Base-by-base conservation (phyloP, 208 protist species). In the Leishmania aethiopica region DNA sequence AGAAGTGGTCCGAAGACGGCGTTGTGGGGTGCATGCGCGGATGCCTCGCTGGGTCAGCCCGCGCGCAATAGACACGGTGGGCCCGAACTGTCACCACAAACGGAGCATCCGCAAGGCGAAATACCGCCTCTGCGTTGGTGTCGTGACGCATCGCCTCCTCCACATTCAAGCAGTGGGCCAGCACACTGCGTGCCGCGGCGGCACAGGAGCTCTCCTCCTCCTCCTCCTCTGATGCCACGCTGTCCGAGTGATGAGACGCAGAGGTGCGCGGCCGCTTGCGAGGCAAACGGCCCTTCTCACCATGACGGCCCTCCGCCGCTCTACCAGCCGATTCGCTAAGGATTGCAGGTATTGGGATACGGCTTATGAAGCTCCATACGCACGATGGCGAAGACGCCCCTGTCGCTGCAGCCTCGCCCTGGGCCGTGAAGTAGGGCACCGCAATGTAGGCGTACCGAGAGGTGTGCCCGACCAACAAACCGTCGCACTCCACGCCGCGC, bases 381-480 rank as follows among this genome's bases (percentile, higher is more conserved):
- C 84, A 88, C 17, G 51, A 28, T 28, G 79, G 25, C 32, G 53
- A 32, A 1, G 51, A 53, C 5, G 28, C 15, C 35, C 62, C 45
- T n/a, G 8, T 13, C 1, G 75, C 19, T 35, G 78, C 49, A 73
- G 71, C 49, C 60, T 81, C 81, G 0, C 35, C 49, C 1, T 79
- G 53, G 11, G 79, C 55, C 49, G 73, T 77, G 47, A 64, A 86
- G 81, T 87, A 84, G 22, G 93, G 93, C 40, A 94, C 88, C 1
- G 87, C 94, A 22, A 95, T 59, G 79, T 96, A 96, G 17, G 91
- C 91, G 85, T 95, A 97, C 19, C 89, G 94, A 37, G 76, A 62
- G 35, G 92, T 95, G 67, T 80, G 69, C 13, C 82, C 94, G 7
- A 95, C 75, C 62, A 95, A 57, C 47, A 91, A 51, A 7, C 86